These are phyloP conservation scores for Pyrenopolyporus hunteri DNA, from an alignment of 495 filamentous ascomycete genomes.

Conservation along the genomic window DNA sequence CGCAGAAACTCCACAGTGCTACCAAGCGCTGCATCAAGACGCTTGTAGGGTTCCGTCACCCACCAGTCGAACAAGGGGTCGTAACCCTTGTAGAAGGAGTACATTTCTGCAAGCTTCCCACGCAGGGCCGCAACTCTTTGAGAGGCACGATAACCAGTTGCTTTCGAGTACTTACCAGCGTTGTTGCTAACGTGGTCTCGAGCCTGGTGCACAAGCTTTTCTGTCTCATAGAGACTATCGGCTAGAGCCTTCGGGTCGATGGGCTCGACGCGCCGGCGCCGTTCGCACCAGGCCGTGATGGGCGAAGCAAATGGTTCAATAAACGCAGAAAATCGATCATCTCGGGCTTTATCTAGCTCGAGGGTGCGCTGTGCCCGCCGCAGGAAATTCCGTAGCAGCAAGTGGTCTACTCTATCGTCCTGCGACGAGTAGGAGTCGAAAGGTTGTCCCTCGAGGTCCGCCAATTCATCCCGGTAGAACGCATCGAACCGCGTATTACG, in stretches of 20 bases:
- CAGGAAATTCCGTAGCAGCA: constrained; percentile 52
- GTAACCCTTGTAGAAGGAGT: constrained; percentile 54
- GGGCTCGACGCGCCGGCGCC: constrained; percentile 43
- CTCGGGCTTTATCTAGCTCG: constrained; percentile 44
- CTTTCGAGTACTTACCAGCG: constrained; percentile 43
- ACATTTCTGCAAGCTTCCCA: constrained; percentile 47
- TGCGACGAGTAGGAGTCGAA: constrained; percentile 47
- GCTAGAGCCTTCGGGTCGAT: constrained; percentile 47
- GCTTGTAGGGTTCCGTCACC: constrained; percentile 48
- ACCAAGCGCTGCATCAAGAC: constrained; percentile 41
- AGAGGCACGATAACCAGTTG: constrained; percentile 51
- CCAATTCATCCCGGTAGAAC: constrained; percentile 42
- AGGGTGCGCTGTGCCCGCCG: constrained; percentile 43
- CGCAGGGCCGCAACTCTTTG: constrained; percentile 45
- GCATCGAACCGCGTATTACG: constrained; percentile 35
- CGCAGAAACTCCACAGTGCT: constrained; percentile 40
- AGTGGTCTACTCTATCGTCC: constrained; percentile 50
- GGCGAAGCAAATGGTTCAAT: constrained; percentile 46
- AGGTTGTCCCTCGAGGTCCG: constrained; percentile 31
- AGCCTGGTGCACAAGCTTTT: constrained; percentile 31
- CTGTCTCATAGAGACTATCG: constrained; percentile 39
- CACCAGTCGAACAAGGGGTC: constrained; percentile 59
- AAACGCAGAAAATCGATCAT: constrained; percentile 43
- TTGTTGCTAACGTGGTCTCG: constrained; percentile 34
- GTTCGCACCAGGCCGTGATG: constrained; percentile 49